phyloP scores from a whole-genome alignment of 768 basidiomycete species.

The Tylopilus subfusipes region DNA sequence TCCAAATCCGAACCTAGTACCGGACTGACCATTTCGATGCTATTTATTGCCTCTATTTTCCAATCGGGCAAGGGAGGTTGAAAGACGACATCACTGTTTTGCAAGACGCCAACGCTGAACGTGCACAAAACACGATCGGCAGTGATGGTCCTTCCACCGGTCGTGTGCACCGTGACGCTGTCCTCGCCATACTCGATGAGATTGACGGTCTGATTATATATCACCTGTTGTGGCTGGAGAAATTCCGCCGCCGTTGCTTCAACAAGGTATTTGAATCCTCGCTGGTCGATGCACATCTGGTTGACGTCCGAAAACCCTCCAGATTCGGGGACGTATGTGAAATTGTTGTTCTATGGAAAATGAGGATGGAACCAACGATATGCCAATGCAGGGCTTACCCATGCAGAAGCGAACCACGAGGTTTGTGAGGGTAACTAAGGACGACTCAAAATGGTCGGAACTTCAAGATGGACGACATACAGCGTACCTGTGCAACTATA shows the following conservation, averaged over 20 bases:
- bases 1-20: background rate
- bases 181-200: slow-evolving; percentile 43
- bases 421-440: slow-evolving; percentile 57
- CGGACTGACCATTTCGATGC: slow-evolving; percentile 51
- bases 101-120: slow-evolving; percentile 68
- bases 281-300: slow-evolving; percentile 53
- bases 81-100: slow-evolving; percentile 58
- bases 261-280: slow-evolving; percentile 58
- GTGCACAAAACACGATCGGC: slow-evolving; percentile 63
- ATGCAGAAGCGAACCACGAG: slow-evolving; percentile 58
- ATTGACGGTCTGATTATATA: slow-evolving; percentile 49
- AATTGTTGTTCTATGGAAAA: slow-evolving; percentile 53
- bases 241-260: slow-evolving; percentile 56
- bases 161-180: slow-evolving; percentile 49
- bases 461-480: background rate
- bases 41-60: slow-evolving; percentile 63
- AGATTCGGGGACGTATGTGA: slow-evolving; percentile 47
- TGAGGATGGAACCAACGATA: background rate
- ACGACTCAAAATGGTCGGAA: slow-evolving; percentile 30
- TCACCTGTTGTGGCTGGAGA: slow-evolving; percentile 42
- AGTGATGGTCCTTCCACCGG: slow-evolving; percentile 39
- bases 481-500: slow-evolving; percentile 27
- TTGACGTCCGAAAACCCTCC: slow-evolving; percentile 60
- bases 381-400: slow-evolving; percentile 37
- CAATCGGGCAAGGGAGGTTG: slow-evolving; percentile 53